These are phyloP conservation scores for Trametes sanguinea DNA, from an alignment of 768 basidiomycete species.

Conservation along the genomic window DNA sequence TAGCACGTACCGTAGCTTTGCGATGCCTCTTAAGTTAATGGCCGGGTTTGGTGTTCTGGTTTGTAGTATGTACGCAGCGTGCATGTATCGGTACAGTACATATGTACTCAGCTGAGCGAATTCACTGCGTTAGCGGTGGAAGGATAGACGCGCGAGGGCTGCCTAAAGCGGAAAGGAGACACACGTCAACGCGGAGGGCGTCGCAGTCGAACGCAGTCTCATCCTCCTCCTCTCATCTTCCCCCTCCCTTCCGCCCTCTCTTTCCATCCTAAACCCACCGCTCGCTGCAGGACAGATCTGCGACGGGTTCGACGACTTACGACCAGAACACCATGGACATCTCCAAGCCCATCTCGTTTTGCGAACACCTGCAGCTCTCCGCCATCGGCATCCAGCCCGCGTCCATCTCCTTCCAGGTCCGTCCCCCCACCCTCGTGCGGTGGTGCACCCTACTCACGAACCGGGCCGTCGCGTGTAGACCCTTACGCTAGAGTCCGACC, in stretches of 20 bases:
- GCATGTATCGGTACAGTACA: background rate
- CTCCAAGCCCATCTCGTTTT: conserved; percentile 82
- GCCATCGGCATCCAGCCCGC: conserved; percentile 94
- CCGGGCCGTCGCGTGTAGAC: conserved; percentile 48
- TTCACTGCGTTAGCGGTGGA: background rate
- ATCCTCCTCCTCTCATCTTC: conserved; percentile 1
- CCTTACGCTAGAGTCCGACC: conserved; percentile 94
- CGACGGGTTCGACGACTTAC: conserved; percentile 32
- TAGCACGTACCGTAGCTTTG: background rate
- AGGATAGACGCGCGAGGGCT: conserved; percentile 5
- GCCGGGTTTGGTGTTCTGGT: background rate
- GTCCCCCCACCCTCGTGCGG: conserved; percentile 32
- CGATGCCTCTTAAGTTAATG: background rate
- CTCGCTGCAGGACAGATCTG: conserved; percentile 28
- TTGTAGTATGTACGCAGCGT: background rate
- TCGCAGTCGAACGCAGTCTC: background rate
- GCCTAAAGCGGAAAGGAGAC: conserved; percentile 23
- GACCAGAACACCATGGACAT: conserved; percentile 35
- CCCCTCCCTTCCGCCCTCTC: background rate
- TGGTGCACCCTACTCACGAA: conserved; percentile 1
- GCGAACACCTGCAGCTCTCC: conserved; percentile 92
- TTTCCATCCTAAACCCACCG: conserved; percentile 10
- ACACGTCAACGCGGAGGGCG: conserved; percentile 22
- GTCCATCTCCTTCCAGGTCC: conserved; percentile 94
- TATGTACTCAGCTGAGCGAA: too few relatives aligned